Conservation (phyloP, 2,329 filamentous ascomycete species). For the Grosmannia huntii region DNA sequence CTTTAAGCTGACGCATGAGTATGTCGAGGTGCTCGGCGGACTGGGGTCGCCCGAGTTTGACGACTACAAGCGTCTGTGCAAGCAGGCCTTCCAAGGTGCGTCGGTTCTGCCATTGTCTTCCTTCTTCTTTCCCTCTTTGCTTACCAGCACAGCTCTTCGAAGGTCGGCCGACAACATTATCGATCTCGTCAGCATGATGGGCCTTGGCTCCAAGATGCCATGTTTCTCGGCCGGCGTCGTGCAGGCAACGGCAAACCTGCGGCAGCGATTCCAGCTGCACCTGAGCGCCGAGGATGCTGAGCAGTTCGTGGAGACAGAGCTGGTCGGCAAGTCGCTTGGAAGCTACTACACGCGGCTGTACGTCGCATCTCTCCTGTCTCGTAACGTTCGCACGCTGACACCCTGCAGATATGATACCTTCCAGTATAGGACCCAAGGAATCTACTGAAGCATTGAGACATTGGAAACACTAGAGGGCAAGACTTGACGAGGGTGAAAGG, state of each 20-base stretch:
- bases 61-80: conserved; percentile 67
- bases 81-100: conserved; percentile 68
- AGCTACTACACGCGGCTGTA: conserved; percentile 81
- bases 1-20: conserved; percentile 73
- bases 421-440: conserved; percentile 78
- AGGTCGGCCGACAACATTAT: conserved; percentile 71
- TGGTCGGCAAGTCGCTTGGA: conserved; percentile 69
- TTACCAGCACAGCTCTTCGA: conserved; percentile 40
- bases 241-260: conserved; percentile 54
- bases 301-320: conserved; percentile 65
- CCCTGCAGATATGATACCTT: conserved; percentile 64
- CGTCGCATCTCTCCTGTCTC: conserved; percentile 22
- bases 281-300: conserved; percentile 73
- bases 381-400: conserved; percentile 5
- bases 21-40: conserved; percentile 71
- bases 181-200: conserved; percentile 76
- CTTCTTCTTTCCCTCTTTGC: neutral
- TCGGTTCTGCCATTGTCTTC: conserved; percentile 5
- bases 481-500: neutral
- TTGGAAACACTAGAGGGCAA: neutral
- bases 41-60: conserved; percentile 56
- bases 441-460: conserved; percentile 46
- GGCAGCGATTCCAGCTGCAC: conserved; percentile 69
- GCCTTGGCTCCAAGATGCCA: conserved; percentile 70
- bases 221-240: conserved; percentile 66